Conservation (phyloP, 306 rosid genomes). For the Casuarina equisetifolia region DNA sequence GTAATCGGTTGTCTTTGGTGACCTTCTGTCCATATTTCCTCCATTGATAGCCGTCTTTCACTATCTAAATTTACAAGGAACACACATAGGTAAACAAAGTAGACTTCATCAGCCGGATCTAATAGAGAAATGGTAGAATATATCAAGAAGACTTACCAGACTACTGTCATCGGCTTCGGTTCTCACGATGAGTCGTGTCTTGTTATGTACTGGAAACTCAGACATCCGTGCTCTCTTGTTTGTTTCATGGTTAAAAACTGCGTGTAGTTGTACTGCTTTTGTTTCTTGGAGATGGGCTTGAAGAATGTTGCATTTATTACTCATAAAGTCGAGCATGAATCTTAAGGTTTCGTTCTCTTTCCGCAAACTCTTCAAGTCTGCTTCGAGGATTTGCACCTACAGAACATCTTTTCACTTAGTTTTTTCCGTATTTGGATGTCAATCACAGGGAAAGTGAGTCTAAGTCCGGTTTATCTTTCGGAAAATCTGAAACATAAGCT, state of each 20-base stretch:
- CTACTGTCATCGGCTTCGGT: constrained; percentile 46
- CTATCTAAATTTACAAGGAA: constrained; percentile 11
- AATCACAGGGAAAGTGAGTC: neutral
- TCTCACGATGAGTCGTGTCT: constrained; percentile 47
- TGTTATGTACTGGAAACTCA: constrained; percentile 38
- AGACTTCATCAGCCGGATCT: neutral
- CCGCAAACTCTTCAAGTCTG: constrained; percentile 38
- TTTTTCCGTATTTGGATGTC: neutral
- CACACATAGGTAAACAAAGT: neutral
- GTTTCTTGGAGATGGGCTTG: constrained; percentile 38
- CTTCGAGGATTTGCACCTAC: constrained; percentile 38
- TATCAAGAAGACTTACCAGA: constrained; percentile 40
- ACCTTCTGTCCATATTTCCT: constrained; percentile 86
- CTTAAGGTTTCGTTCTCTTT: constrained; percentile 52
- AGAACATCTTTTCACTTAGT: neutral
- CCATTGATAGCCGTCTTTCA: constrained; percentile 74
- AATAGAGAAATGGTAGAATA: neutral
- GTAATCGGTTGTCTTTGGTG: constrained; percentile 70
- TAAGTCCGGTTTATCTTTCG: neutral
- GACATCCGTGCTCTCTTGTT: constrained; percentile 43
- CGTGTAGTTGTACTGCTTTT: constrained; percentile 8
- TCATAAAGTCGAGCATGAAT: constrained; percentile 54
- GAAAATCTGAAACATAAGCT: neutral
- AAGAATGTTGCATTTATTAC: constrained; percentile 43
- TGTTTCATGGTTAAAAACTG: constrained; percentile 10